A percentile compares a stretch with the other conserved stretches of the same genome.
Evolutionary conservation across 2,329 filamentous ascomycete genomes (phyloP).

Genomic region (Metarhizium anisopliae): DNA sequence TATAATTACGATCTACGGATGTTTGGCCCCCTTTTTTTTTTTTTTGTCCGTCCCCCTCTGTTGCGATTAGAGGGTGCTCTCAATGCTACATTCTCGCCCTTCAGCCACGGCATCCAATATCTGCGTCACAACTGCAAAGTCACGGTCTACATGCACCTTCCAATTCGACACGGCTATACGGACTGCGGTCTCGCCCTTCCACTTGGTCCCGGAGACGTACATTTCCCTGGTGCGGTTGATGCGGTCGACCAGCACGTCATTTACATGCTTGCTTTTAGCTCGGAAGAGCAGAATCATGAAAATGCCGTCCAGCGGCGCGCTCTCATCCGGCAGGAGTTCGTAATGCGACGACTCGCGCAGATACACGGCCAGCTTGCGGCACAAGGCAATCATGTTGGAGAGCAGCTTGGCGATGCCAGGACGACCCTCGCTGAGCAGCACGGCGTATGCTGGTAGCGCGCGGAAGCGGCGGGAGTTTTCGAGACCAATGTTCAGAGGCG

Average conservation of each 20-base stretch:
- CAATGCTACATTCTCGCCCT: conserved; percentile 18
- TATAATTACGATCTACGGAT: background rate
- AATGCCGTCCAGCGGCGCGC: conserved; percentile 38
- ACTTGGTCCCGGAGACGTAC: conserved; percentile 75
- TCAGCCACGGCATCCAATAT: conserved; percentile 47
- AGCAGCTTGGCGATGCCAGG: conserved; percentile 62
- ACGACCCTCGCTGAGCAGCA: conserved; percentile 64
- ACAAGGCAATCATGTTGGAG: conserved; percentile 60
- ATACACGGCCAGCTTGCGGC: conserved; percentile 56
- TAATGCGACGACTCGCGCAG: conserved; percentile 54
- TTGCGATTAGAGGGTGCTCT: background rate
- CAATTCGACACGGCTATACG: conserved; percentile 84
- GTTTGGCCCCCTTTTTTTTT: background rate
- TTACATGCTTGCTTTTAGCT: conserved; percentile 54
- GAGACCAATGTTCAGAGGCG: conserved; percentile 76
- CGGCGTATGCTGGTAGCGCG: conserved; percentile 81
- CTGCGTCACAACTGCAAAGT: conserved; percentile 54
- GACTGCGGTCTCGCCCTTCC: conserved; percentile 64
- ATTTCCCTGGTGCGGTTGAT: conserved; percentile 70
- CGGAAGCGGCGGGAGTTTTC: conserved; percentile 90
- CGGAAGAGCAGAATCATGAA: conserved; percentile 67
- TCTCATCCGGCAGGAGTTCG: conserved; percentile 51
- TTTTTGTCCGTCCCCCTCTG: background rate
- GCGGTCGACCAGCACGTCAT: conserved; percentile 54
- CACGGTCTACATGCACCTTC: conserved; percentile 61